A percentile compares a stretch with the other conserved stretches of the same genome.
Conservation (phyloP, 495 filamentous ascomycete species). For the Penicillium taxi region DNA sequence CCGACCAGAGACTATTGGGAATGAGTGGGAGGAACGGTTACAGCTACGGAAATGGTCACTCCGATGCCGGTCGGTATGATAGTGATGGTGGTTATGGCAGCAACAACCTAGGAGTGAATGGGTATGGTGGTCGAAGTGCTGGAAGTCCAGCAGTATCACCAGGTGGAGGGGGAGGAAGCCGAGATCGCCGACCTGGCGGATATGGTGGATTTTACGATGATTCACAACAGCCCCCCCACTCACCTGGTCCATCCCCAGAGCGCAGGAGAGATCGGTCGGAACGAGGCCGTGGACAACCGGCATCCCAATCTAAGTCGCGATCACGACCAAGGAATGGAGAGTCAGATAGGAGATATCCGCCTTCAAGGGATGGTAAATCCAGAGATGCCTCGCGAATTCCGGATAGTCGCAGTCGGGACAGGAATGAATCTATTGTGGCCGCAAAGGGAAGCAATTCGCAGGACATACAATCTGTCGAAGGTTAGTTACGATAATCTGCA, state of each 20-base stretch:
- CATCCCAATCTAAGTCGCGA: slow-evolving; percentile 25
- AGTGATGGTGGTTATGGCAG: slow-evolving; percentile 32
- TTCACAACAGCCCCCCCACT: slow-evolving; percentile 22
- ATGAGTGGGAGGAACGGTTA: slow-evolving; percentile 40
- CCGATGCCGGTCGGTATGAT: slow-evolving; percentile 35
- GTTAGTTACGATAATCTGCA: slow-evolving; percentile 16
- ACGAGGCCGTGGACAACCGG: slow-evolving; percentile 26
- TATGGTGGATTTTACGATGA: slow-evolving; percentile 41
- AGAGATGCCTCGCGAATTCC: slow-evolving; percentile 18
- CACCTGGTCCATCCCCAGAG: slow-evolving; percentile 26
- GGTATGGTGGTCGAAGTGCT: slow-evolving; percentile 21
- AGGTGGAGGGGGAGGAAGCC: slow-evolving; percentile 16
- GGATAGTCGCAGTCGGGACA: slow-evolving; percentile 19
- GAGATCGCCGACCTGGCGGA: slow-evolving; percentile 35
- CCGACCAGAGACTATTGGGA: slow-evolving; percentile 11
- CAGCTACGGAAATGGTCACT: slow-evolving; percentile 39
- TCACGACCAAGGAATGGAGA: slow-evolving; percentile 32
- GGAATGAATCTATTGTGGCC: slow-evolving; percentile 7
- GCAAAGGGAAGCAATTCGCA: slow-evolving; percentile 14
- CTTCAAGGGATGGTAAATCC: slow-evolving; percentile 20
- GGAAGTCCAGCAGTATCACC: slow-evolving; percentile 7
- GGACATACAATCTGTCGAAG: slow-evolving; percentile 36
- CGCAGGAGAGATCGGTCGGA: slow-evolving; percentile 29
- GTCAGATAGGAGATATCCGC: slow-evolving; percentile 19
- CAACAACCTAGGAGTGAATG: slow-evolving; percentile 26